Evolutionary conservation across 176 grass and related monocot genomes (phyloP).

Genomic region (Alopecurus myosuroides): DNA sequence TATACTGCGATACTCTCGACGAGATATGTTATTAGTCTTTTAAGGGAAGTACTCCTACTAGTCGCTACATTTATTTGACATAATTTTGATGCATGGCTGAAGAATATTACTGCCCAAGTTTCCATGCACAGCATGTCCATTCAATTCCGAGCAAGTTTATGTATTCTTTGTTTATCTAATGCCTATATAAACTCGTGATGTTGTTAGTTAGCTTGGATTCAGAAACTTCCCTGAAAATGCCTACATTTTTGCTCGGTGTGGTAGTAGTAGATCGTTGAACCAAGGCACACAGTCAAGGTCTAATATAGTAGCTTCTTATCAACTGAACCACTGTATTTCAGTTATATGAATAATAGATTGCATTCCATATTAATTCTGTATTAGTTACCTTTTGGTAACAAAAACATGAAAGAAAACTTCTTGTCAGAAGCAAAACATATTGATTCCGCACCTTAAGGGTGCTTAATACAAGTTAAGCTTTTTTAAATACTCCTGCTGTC

Average conservation of each 20-base stretch:
- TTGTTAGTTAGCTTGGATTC: neutral
- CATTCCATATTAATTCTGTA: neutral
- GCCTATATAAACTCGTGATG: neutral
- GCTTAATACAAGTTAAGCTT: neutral
- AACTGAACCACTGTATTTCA: neutral
- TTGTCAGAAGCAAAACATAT: neutral
- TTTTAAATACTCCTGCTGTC: conserved; percentile 3
- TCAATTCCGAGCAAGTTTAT: neutral
- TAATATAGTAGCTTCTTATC: too few species aligned
- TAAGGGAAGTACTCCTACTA: neutral
- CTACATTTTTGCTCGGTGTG: too few species aligned
- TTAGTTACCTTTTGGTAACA: neutral
- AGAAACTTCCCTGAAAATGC: too few species aligned
- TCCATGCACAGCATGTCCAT: neutral
- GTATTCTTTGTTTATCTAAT: neutral
- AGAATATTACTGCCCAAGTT: neutral
- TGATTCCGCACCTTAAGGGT: neutral
- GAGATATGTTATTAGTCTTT: neutral
- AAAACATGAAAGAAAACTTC: neutral
- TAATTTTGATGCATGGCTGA: neutral
- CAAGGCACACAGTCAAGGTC: too few species aligned
- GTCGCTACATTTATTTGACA: neutral
- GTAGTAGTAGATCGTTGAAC: too few species aligned
- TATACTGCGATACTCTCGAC: neutral
- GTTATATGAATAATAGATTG: neutral